phyloP scores from a whole-genome alignment of 495 filamentous ascomycete genomes.

The Oleoguttula mirabilis region DNA sequence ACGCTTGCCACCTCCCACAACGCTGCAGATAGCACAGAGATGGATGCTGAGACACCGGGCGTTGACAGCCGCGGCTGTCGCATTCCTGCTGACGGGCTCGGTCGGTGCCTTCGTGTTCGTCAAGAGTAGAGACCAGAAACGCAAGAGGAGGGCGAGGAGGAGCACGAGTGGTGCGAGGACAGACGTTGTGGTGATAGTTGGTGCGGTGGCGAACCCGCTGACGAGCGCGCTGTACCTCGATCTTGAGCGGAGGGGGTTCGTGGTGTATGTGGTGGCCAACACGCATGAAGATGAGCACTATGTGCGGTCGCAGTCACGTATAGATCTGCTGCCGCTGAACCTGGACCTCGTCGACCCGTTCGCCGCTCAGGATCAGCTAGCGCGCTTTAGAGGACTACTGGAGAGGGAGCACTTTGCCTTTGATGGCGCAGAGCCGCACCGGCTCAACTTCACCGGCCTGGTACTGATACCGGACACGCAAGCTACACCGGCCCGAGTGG shows the following conservation, averaged over 20 bases:
- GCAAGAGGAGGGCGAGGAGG: constrained; percentile 60
- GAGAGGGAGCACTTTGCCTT: constrained; percentile 58
- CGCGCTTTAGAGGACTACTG: constrained; percentile 54
- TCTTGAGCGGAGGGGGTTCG: constrained; percentile 81
- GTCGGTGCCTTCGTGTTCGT: constrained; percentile 50
- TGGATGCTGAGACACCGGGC: constrained; percentile 63
- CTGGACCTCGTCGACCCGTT: constrained; percentile 60
- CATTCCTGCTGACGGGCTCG: constrained; percentile 48
- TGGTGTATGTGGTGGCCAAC: constrained; percentile 78
- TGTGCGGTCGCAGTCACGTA: constrained; percentile 59
- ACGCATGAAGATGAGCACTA: constrained; percentile 69
- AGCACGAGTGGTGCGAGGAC: constrained; percentile 72
- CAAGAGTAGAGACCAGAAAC: constrained; percentile 45
- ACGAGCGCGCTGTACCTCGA: constrained; percentile 70
- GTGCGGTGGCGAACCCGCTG: constrained; percentile 60
- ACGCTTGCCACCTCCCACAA: constrained; percentile 33
- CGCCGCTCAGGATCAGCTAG: constrained; percentile 45
- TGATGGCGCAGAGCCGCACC: constrained; percentile 57
- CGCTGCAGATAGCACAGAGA: constrained; percentile 36
- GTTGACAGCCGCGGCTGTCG: constrained; percentile 52
- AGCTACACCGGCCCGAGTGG: constrained; percentile 63
- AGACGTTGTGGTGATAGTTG: constrained; percentile 84
- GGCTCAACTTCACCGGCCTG: constrained; percentile 61
- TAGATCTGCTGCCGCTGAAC: constrained; percentile 69
- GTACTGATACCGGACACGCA: constrained; percentile 60